Base-by-base conservation (phyloP, 306 rosid species). In the Cucurbita argyrosperma region DNA sequence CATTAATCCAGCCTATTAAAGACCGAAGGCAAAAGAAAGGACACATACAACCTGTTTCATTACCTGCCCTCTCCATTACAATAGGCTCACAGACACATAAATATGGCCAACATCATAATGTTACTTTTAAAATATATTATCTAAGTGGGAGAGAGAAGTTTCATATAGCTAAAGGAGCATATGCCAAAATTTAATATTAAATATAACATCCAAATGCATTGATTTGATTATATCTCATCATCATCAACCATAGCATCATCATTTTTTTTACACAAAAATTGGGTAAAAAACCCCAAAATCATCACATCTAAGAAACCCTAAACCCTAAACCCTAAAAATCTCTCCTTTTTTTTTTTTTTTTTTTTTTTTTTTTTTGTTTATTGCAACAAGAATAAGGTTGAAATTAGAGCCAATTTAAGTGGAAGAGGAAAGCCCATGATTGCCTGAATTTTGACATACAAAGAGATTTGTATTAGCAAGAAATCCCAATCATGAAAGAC, bases 381-480 rank as follows among this genome's bases (percentile, higher is more conserved):
- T 13, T 14, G 6, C 18, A 0, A 14, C 4, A 50, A n/a, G 14
- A 50, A 50, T 2, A 80, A 84, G 82, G 78, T 14, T 72, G 68
- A 79, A 55, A 78, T 62, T 62, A 87, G 21, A 53, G 78, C 88
- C 81, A 84, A 59, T 76, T 76, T 80, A 77, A 82, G 75, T 76
- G 87, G 85, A 58, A 79, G 80, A 72, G 82, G 65, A 59, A 59
- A 73, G 37, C 87, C 85, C 85, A 83, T 76, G 86, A 85, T 62
- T 82, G 85, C 85, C 98, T 90, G 96, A 90, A 88, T 55, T 15
- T 67, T 58, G 81, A 30, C 80, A 70, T 58, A 75, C 67, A 67
- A 73, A 37, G 8, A 50, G 5, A 14, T 50, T 14, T 14, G 54
- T 4, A 53, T 74, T 51, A 76, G 79, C 4, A 59, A 63, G 55